phyloP scores from a whole-genome alignment of 1,284 basidiomycete genomes.

The Puccinia hordei region DNA sequence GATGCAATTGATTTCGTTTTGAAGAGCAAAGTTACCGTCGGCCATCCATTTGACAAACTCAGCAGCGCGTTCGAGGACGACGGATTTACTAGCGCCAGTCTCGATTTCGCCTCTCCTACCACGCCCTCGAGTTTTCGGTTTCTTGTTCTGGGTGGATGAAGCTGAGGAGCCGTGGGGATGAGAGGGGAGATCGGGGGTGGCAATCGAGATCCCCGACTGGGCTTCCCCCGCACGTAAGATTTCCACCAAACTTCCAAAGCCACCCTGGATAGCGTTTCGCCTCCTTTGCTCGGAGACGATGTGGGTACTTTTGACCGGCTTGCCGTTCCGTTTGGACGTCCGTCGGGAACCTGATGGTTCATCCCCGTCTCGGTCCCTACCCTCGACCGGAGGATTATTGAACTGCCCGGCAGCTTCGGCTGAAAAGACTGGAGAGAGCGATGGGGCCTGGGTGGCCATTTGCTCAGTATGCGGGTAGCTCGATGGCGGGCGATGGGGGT shows the following conservation, averaged over 20 bases:
- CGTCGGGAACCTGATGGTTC: not conserved
- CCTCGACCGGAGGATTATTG: not conserved
- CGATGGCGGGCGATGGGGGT: not conserved
- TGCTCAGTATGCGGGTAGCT: not conserved
- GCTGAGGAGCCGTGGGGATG: not conserved
- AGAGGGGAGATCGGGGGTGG: conserved; percentile 5
- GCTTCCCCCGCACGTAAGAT: conserved; percentile 33
- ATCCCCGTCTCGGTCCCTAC: not conserved
- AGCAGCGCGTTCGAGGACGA: conserved; percentile 74
- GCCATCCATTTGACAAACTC: conserved; percentile 74
- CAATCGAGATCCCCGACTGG: conserved; percentile 40
- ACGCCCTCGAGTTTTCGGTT: conserved; percentile 34
- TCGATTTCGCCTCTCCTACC: conserved; percentile 47
- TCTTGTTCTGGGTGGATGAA: not conserved
- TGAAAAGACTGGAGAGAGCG: not conserved
- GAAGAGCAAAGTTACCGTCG: conserved; percentile 55
- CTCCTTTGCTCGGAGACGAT: conserved; percentile 38
- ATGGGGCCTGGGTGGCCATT: not conserved
- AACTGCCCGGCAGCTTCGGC: not conserved
- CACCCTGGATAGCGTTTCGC: conserved; percentile 40
- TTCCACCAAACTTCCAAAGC: conserved; percentile 42
- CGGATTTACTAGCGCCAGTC: conserved; percentile 66
- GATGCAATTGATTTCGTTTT: conserved; percentile 28
- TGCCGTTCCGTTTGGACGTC: not conserved
- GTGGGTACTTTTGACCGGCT: conserved; percentile 17